Base-by-base conservation (phyloP, 768 basidiomycete genomes). In the Tricholoma sp. region DNA sequence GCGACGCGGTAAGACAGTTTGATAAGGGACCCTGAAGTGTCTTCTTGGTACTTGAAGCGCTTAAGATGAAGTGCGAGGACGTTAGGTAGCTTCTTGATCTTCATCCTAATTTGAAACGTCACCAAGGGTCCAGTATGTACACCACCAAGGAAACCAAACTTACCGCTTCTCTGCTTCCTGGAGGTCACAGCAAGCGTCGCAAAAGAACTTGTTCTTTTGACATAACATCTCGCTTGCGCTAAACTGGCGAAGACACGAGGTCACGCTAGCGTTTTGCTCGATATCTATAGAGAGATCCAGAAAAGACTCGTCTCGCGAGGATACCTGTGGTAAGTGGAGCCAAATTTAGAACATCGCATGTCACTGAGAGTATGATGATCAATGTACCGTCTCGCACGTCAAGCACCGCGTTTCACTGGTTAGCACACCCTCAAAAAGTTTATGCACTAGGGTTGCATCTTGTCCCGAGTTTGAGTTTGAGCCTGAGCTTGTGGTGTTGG, bases 221-320 rank as follows among this genome's bases (percentile, higher is more conserved):
- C 93, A 95, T 17, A 99, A 82, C 95, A 98, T 99, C 72, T 99
- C 97, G 66, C 89, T 92, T 39, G 94, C 95, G 66, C 93, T 96
- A 70, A 99, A 99, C 67, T 95, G 93, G 47, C 94, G 83, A 34
- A 99, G 82, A 69, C 97, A 99, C 6, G 95, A 89, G 1, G 95
- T 96, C 53, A 99, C 87, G 60, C 93, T 96, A 3, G 94, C 91
- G 71, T 98, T 97, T 70, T 97, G 93, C 69, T 98, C 96, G 63
- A 99, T 98, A 70, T 99, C 97, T 72, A 99, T 93, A 4, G 95
- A 98, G n/a, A 99, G 80, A 73, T 99, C 97, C 54, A 99, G 81
- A 74, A 99, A 99, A 9, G 88, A 84, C 71, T 99, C 97, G 66
- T 98, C 96, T 17, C 97, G 86, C 9, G 94, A 90, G 6, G 93